Evolutionary conservation across 148 eudicot genomes (phyloP), one percentile per base, ranked within the genome.

Genomic region (Polygonum aviculare): DNA sequence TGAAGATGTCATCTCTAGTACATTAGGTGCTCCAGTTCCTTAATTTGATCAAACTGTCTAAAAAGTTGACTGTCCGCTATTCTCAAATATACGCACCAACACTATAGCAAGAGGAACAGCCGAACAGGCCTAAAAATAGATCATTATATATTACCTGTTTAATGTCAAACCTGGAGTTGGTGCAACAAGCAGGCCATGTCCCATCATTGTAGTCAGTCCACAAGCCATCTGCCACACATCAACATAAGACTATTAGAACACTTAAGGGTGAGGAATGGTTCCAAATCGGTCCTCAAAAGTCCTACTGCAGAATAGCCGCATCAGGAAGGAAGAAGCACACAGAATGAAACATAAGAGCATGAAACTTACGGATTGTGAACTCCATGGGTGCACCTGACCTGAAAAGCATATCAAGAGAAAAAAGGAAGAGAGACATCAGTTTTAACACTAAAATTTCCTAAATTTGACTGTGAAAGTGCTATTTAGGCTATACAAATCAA

Each of bases 181-280:
- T 78, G 81, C 98, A 94, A 76, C 98, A 94, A 75, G 96, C 77
- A 54, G 98, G 98, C 97, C 97, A 94, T 69, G 83, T 79, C 63
- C 98, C 98, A 80, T 94, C 92, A 69, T 94, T 92, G 86, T 94
- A 94, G 81, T 94, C 90, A 40, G 97, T 83, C 98, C 98, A 94
- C 69, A 94, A 82, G 76, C 98, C 98, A 88, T 92, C 98, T 94
- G 88, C 76, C 69, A 26, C 51, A 74, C 74, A 77, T 48, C 2
- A 50, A 70, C 3, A 50, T 18, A 18, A 41, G 51, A 16, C 3
- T 2, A 3, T 21, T 10, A 48, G 76, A 74, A 50, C 19, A 22
- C 16, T 9, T 22, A 33, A 9, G 41, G 5, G 18, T 26, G 55
- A 73, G 18, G n/a, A 12, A 73, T 73, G 36, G 12, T 33, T 51